Percentiles rank a stretch among this genome's conserved stretches.
Evolutionary conservation across 345 rosid genomes (phyloP).

Genomic region (Eucalyptus cloeziana): DNA sequence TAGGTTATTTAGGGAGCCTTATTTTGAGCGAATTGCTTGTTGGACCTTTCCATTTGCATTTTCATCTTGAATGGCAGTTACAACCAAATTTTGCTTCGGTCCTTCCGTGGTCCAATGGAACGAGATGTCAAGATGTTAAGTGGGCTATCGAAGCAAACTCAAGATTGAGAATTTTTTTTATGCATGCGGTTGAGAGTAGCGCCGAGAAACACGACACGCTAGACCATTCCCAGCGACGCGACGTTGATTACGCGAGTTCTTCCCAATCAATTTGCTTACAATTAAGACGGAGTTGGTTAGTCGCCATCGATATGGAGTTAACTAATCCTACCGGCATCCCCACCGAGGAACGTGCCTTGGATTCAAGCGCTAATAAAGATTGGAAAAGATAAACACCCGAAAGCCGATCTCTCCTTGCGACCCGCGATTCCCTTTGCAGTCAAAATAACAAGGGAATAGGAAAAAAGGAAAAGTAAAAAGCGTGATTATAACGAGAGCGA

Average conservation of each 20-base stretch:
- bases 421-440: not conserved
- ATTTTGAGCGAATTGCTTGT: too few relatives aligned
- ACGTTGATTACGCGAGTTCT: not conserved
- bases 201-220: not conserved
- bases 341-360: not conserved
- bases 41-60: too few relatives aligned
- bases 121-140: too few relatives aligned
- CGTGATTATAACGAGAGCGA: not conserved
- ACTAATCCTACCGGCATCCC: not conserved
- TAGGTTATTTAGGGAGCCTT: too few relatives aligned
- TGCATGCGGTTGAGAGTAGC: not conserved
- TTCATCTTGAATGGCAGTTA: too few relatives aligned
- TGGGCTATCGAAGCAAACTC: too few relatives aligned
- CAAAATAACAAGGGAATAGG: not conserved
- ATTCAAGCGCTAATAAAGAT: not conserved
- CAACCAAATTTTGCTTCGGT: too few relatives aligned
- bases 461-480: not conserved
- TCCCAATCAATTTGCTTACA: not conserved
- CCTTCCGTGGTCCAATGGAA: too few relatives aligned
- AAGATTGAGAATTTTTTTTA: too few relatives aligned
- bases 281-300: not conserved
- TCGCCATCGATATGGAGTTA: not conserved
- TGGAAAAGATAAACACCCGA: not conserved
- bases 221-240: not conserved
- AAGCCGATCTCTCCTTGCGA: not conserved